Evolutionary conservation across 208 protist species (phyloP), one percentile per base, ranked within the genome.

Genomic region (Herpetomonas muscarum): DNA sequence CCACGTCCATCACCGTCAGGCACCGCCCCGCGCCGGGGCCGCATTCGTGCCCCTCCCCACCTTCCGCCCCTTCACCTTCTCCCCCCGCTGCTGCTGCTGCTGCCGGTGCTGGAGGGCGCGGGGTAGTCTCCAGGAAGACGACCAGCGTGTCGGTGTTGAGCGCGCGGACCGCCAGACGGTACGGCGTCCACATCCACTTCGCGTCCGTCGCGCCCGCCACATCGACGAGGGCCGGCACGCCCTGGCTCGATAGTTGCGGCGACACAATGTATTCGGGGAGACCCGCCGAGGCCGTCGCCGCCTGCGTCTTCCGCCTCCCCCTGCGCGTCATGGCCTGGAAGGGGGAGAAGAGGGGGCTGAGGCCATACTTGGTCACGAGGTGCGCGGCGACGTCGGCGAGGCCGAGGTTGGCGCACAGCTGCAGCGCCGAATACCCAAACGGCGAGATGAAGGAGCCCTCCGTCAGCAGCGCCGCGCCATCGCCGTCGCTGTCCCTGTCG

Each of bases 391-490:
- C 67, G 25, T 67, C 49, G 1, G 76, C 17, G 25, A 90, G 55
- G 25, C 73, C 64, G 3, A 93, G 61, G 1, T 76, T 67, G 17
- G 79, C 70, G 22, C 76, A 72, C 10, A 93, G 70, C 60, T 93
- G 85, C 54, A 93, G 61, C 5, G 72, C 69, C 0, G 85, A 82
- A 58, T 79, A 89, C 28, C 77, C 78, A 59, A 85, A 76, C 32
- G 79, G 77, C 9, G 77, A 81, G 6, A 70, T 79, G 25, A 87
- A 74, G 48, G 69, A 55, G 6, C 63, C 63, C 51, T 91, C 72
- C 32, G 51, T 76, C 17, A 85, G 39, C 4, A 73, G 44, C 21
- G 60, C 37, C 2, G 45, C 29, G 22, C 13, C 49, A 54, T n/a
- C 55, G n/a, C 39, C 22, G 31, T 25, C 10, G 41, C 41, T 22